phyloP scores from a whole-genome alignment of 1,284 basidiomycete genomes.

The Apiotrichum brassicae region DNA sequence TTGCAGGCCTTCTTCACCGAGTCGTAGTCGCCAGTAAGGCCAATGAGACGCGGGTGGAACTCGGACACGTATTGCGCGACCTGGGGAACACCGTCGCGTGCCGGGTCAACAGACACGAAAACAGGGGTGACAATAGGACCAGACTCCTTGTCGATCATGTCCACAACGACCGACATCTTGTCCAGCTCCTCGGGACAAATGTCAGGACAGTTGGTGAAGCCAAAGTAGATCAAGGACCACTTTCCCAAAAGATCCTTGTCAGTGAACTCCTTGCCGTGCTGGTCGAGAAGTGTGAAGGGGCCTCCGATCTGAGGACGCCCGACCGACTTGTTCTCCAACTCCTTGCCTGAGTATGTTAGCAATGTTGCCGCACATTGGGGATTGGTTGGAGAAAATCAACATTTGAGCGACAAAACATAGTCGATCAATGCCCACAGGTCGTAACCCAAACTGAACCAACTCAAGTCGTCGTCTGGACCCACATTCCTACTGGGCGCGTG shows the following conservation, averaged over 20 bases:
- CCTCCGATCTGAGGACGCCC: slow-evolving; percentile 76
- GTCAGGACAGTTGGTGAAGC: slow-evolving; percentile 96
- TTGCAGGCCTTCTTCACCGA: slow-evolving; percentile 84
- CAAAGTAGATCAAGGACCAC: slow-evolving; percentile 86
- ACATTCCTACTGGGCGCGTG: no score
- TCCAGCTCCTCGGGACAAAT: slow-evolving; percentile 98
- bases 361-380: no score
- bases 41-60: slow-evolving; percentile 86
- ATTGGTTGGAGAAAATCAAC: no score
- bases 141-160: slow-evolving; percentile 60
- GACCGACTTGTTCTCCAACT: slow-evolving; percentile 54
- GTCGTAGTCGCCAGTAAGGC: slow-evolving; percentile 81
- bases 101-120: slow-evolving; percentile 95
- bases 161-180: slow-evolving; percentile 83
- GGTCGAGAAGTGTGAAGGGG: slow-evolving; percentile 70
- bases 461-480: no score
- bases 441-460: no score
- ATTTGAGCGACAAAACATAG: no score
- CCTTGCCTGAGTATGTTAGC: slow-evolving; percentile 54
- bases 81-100: slow-evolving; percentile 66
- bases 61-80: slow-evolving; percentile 58
- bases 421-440: no score
- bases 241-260: slow-evolving; percentile 77
- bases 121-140: slow-evolving; percentile 65
- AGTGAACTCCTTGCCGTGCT: slow-evolving; percentile 66